Conservation (phyloP, 1,284 basidiomycete genomes). For the Entoloma clypeatum region DNA sequence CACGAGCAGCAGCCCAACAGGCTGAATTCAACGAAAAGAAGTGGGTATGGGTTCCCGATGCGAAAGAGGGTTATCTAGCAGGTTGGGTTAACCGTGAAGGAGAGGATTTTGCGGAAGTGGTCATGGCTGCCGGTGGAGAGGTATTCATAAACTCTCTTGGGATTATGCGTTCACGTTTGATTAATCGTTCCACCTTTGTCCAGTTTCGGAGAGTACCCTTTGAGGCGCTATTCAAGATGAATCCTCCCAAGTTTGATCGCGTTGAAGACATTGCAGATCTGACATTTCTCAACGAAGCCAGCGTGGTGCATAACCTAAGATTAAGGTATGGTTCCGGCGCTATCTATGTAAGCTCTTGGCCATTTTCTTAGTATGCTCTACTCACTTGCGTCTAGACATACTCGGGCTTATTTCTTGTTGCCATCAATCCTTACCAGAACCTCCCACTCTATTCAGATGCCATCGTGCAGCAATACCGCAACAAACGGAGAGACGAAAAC, state of each 20-base stretch:
- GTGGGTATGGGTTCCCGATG: conserved; percentile 95
- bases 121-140: conserved; percentile 78
- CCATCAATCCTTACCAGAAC: conserved; percentile 95
- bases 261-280: conserved; percentile 98
- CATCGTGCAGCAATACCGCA: conserved; percentile 92
- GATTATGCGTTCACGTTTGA: conserved; percentile 4
- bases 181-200: no score
- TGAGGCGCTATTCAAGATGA: conserved; percentile 89
- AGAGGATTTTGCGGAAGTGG: conserved; percentile 73
- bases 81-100: conserved; percentile 88
- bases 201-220: conserved; percentile 75
- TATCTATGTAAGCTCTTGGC: conserved; percentile 78
- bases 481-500: conserved; percentile 90
- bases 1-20: conserved; percentile 79
- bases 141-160: conserved; percentile 33
- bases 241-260: conserved; percentile 97
- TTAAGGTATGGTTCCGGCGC: conserved; percentile 88
- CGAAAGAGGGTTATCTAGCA: conserved; percentile 84
- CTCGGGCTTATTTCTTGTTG: conserved; percentile 95
- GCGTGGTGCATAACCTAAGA: conserved; percentile 95
- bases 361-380: conserved; percentile 3
- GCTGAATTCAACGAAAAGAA: conserved; percentile 97
- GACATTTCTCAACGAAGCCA: conserved; percentile 97
- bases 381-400: conserved; percentile 63
- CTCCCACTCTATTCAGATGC: conserved; percentile 91